Base-by-base conservation (phyloP, 31 red algal genomes). In the Pterothamnion heteromorphum region DNA sequence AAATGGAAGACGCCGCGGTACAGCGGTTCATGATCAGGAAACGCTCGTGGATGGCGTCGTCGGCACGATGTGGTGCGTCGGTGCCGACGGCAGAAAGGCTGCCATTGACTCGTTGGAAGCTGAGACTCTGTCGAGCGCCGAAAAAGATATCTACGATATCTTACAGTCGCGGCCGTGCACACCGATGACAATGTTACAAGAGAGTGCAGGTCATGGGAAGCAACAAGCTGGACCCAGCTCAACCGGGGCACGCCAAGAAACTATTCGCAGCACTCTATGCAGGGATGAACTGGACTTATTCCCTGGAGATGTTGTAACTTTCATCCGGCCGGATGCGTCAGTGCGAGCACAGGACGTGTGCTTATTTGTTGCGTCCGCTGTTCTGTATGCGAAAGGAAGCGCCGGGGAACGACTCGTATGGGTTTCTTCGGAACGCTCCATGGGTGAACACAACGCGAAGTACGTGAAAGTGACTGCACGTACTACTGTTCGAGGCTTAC, bases 81-180 rank as follows among this genome's bases (percentile, higher is more conserved):
- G 51, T 64, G 51, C n/a, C 51, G 51, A 64, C n/a, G 51, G 51
- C 51, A 64, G 51, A 18, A 64, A 64, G 9, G 51, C 14, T 18
- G 51, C n/a, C 51, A 64, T 64, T 64, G 51, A 64, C 9, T n/a
- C n/a, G n/a, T 64, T 64, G 51, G 14, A 64, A n/a, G n/a, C 51
- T 64, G 51, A 64, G 51, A n/a, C 9, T 9, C 51, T 64, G n/a
- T 64, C 51, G 51, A 64, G 51, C 9, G 51, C 9, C 9, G 51
- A 64, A n/a, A 64, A 64, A n/a, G n/a, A 64, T 64, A 64, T 64
- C 51, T 64, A 64, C 51, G 51, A 64, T 64, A n/a, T 64, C 51
- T 64, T 64, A 64, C 9, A 64, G n/a, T 64, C 51, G n/a, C 51
- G 51, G 9, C 51, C 51, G 51, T 64, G 51, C 14, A n/a, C 51